A percentile compares a stretch with the other conserved stretches of the same genome.
These are phyloP conservation scores for Phytophthora hybrid DNA, from an alignment of 352 stramenopile species.

Conservation along the genomic window DNA sequence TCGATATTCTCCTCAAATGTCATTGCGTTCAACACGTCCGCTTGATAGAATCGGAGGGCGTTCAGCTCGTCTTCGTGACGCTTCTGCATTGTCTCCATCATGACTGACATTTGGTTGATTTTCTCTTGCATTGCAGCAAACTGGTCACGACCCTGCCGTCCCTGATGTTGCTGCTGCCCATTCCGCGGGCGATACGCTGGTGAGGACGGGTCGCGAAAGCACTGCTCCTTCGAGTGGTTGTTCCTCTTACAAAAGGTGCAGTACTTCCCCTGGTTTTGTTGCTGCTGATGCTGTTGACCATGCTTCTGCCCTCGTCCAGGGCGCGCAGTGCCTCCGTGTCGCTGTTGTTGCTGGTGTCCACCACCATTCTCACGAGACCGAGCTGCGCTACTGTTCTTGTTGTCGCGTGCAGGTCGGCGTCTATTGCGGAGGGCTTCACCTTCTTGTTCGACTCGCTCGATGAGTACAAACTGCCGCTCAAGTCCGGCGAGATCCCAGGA, in stretches of 20 bases:
- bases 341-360: too few relatives aligned
- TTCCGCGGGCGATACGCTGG: neutral
- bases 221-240: too few relatives aligned
- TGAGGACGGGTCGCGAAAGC: too few relatives aligned
- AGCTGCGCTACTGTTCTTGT: too few relatives aligned
- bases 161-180: neutral
- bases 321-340: too few relatives aligned
- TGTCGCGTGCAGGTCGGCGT: too few relatives aligned
- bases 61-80: slow-evolving; percentile 7
- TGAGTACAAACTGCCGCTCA: neutral
- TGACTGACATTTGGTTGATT: slow-evolving; percentile 15
- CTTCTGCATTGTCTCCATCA: slow-evolving; percentile 18
- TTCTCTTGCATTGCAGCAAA: slow-evolving; percentile 10
- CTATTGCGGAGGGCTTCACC: neutral
- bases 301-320: too few relatives aligned
- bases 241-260: too few relatives aligned
- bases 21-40: neutral
- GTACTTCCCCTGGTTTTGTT: too few relatives aligned
- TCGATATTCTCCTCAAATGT: neutral
- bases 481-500: neutral
- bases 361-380: too few relatives aligned
- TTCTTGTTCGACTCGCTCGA: neutral
- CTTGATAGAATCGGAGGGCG: slow-evolving; percentile 4
- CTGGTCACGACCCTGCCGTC: neutral
- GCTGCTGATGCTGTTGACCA: too few relatives aligned